Evolutionary conservation across 1,284 basidiomycete genomes (phyloP).

Genomic region (Heterobasidion occidentale): DNA sequence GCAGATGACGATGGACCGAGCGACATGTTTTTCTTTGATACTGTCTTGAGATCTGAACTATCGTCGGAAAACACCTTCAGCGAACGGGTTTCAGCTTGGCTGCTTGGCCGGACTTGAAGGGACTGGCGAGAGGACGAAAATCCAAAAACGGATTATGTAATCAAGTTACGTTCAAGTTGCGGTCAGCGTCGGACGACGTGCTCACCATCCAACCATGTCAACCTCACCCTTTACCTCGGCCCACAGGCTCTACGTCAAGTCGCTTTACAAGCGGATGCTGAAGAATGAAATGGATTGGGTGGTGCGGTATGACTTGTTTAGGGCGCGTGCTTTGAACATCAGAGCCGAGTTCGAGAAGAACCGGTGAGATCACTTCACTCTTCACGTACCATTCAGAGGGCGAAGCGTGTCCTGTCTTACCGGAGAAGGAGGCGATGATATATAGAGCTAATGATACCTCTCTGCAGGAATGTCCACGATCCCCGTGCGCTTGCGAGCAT

Average conservation of each 20-base stretch:
- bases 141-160: too few species aligned
- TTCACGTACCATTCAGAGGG: slow-evolving; percentile 1
- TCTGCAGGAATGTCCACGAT: slow-evolving; percentile 77
- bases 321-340: slow-evolving; percentile 76
- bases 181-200: too few species aligned
- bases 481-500: slow-evolving; percentile 80
- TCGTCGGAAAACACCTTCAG: too few species aligned
- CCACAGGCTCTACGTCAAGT: slow-evolving; percentile 85
- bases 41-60: too few species aligned
- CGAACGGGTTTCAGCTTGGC: too few species aligned
- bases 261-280: slow-evolving; percentile 82
- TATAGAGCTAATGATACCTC: neutral
- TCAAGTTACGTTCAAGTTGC: too few species aligned
- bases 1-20: too few species aligned
- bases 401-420: neutral
- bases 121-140: too few species aligned
- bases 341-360: slow-evolving; percentile 90
- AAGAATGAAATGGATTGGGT: slow-evolving; percentile 88
- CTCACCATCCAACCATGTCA: slow-evolving; percentile 20
- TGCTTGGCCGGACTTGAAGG: too few species aligned
- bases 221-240: slow-evolving; percentile 62
- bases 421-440: neutral
- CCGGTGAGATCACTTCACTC: slow-evolving; percentile 47
- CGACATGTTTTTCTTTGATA: too few species aligned
- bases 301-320: slow-evolving; percentile 80